Evolutionary conservation across 768 basidiomycete species (phyloP).

Genomic region (Serendipita sp.): DNA sequence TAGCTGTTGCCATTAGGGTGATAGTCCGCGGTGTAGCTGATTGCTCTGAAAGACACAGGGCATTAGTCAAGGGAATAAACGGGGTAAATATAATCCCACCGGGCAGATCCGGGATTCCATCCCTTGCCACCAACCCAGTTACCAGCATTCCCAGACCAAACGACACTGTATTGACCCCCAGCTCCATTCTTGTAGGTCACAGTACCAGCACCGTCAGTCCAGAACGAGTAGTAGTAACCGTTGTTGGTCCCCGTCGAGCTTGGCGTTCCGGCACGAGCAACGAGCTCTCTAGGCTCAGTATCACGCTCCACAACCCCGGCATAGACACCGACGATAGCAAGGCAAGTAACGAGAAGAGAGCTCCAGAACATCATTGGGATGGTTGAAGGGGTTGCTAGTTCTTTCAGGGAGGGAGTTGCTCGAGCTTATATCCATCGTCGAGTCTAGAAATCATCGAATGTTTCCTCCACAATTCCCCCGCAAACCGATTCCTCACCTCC

Average conservation of each 20-base stretch:
- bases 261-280: constrained; percentile 9
- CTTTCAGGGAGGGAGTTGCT: no score
- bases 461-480: no score
- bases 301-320: no score
- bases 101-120: constrained; percentile 23
- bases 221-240: constrained; percentile 26
- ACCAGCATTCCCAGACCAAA: constrained; percentile 18
- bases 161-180: constrained; percentile 20
- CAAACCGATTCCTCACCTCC: no score
- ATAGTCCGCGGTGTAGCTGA: constrained; percentile 24
- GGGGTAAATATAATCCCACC: constrained; percentile 6
- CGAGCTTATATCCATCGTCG: no score
- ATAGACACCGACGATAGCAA: no score
- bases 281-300: background rate
- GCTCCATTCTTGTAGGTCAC: constrained; percentile 21
- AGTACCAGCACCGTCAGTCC: constrained; percentile 19
- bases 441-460: no score
- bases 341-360: no score
- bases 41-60: constrained; percentile 16
- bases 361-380: no score
- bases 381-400: no score
- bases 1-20: constrained; percentile 26
- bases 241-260: constrained; percentile 19
- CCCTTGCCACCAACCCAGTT: constrained; percentile 28
- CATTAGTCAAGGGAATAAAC: background rate